These are phyloP conservation scores for Pugionium dolabratum DNA, from an alignment of 345 rosid species.

Conservation along the genomic window DNA sequence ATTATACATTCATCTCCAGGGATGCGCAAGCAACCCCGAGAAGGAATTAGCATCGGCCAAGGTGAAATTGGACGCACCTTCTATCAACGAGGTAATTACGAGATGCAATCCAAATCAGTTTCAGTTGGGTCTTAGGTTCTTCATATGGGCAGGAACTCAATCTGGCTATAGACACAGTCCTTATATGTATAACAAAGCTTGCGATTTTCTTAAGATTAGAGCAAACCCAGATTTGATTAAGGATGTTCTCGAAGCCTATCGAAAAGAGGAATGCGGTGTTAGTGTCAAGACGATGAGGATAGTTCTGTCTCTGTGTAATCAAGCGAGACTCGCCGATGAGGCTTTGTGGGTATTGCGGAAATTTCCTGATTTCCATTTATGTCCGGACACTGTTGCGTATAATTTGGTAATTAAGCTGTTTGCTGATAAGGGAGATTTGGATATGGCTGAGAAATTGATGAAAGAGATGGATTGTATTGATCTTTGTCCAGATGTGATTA, in stretches of 20 bases:
- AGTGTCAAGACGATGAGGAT: conserved; percentile 61
- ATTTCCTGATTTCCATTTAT: conserved; percentile 58
- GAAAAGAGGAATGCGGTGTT: conserved; percentile 51
- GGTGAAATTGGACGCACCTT: conserved; percentile 50
- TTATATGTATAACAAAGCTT: conserved; percentile 63
- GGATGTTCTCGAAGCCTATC: conserved; percentile 59
- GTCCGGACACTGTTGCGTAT: conserved; percentile 53
- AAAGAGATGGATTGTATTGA: conserved; percentile 65
- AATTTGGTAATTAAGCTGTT: conserved; percentile 71
- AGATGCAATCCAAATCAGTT: conserved; percentile 49
- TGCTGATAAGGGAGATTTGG: conserved; percentile 63
- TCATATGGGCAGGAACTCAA: conserved; percentile 78
- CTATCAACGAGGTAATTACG: conserved; percentile 55
- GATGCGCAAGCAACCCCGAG: conserved; percentile 48
- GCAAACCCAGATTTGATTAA: conserved; percentile 50
- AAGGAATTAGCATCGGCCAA: conserved; percentile 47
- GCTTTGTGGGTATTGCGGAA: conserved; percentile 69
- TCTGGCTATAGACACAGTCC: conserved; percentile 64
- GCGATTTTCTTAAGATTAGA: conserved; percentile 55
- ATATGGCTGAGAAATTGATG: conserved; percentile 57
- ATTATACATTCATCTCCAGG: conserved; percentile 47
- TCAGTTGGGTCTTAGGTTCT: conserved; percentile 67
- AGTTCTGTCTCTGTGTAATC: conserved; percentile 64
- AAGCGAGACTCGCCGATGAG: conserved; percentile 61
- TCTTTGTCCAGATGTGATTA: conserved; percentile 67